Percentiles rank a stretch among this genome's conserved stretches.
Evolutionary conservation across 2,329 filamentous ascomycete species (phyloP).

Genomic region (Clathrospora elynae): DNA sequence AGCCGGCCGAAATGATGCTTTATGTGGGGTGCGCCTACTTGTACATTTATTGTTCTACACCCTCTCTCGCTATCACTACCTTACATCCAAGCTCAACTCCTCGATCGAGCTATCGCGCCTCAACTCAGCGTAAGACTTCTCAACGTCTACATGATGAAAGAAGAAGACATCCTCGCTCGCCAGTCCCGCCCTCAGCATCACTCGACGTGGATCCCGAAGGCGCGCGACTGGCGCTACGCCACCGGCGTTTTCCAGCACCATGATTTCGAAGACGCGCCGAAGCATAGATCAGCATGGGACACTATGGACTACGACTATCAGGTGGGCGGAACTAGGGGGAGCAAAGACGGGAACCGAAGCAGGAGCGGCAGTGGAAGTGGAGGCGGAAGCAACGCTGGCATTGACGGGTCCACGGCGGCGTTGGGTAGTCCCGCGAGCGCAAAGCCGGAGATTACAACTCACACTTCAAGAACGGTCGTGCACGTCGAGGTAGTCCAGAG

Average conservation of each 20-base stretch:
- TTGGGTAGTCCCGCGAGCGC: not conserved
- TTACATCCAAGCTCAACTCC: not conserved
- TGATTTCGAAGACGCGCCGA: slow-evolving; percentile 15
- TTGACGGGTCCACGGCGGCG: not conserved
- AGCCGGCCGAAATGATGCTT: too few species aligned
- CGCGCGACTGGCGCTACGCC: slow-evolving; percentile 24
- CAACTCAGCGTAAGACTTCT: not conserved
- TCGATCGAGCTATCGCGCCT: not conserved
- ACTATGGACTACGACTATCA: slow-evolving; percentile 19
- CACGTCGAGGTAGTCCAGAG: not conserved
- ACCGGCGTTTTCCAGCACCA: slow-evolving; percentile 20
- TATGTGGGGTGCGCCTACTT: not conserved
- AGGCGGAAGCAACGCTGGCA: not conserved
- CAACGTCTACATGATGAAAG: slow-evolving; percentile 3
- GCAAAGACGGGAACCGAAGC: not conserved
- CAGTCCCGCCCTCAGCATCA: slow-evolving; percentile 23
- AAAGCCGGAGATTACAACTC: not conserved
- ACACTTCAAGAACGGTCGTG: not conserved
- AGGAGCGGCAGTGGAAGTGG: not conserved
- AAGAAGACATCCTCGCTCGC: slow-evolving; percentile 21
- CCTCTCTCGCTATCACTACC: too few species aligned
- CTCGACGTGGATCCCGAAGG: slow-evolving; percentile 16
- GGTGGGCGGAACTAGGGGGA: not conserved
- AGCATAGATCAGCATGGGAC: slow-evolving; percentile 19
- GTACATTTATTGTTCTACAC: not conserved